A percentile compares a stretch with the other conserved stretches of the same genome.
phyloP scores from a whole-genome alignment of 2,329 filamentous ascomycete genomes.

The Lojkania enalia region DNA sequence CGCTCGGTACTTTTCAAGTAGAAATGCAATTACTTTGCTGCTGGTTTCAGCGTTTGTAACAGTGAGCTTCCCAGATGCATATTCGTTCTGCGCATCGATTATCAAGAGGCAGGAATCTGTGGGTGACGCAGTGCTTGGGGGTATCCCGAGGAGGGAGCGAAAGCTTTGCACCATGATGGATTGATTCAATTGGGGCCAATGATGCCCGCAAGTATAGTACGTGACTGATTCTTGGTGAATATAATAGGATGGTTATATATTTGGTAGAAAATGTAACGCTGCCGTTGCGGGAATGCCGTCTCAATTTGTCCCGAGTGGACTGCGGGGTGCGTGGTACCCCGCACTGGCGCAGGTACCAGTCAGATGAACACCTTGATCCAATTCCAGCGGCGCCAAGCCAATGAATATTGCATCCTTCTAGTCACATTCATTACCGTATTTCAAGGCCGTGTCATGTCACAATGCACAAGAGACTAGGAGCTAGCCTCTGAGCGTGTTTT shows the following conservation, averaged over 20 bases:
- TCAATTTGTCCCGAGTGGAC: not conserved
- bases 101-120: constrained; percentile 66
- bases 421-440: no score
- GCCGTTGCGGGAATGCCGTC: not conserved
- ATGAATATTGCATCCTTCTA: no score
- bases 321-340: not conserved
- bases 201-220: not conserved
- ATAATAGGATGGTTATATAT: not conserved
- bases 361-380: no score
- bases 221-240: not conserved
- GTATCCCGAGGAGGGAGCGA: constrained; percentile 58
- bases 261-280: not conserved
- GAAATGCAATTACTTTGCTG: constrained; percentile 58
- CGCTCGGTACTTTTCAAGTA: constrained; percentile 64
- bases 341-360: no score
- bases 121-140: constrained; percentile 59
- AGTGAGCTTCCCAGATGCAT: constrained; percentile 60
- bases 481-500: no score
- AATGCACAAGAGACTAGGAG: no score
- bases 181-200: not conserved
- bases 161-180: constrained; percentile 42
- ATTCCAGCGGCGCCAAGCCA: no score
- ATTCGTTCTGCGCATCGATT: constrained; percentile 74
- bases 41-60: constrained; percentile 58
- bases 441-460: no score